These are phyloP conservation scores for Suillus subalutaceus DNA, from an alignment of 768 basidiomycete genomes.

Conservation along the genomic window DNA sequence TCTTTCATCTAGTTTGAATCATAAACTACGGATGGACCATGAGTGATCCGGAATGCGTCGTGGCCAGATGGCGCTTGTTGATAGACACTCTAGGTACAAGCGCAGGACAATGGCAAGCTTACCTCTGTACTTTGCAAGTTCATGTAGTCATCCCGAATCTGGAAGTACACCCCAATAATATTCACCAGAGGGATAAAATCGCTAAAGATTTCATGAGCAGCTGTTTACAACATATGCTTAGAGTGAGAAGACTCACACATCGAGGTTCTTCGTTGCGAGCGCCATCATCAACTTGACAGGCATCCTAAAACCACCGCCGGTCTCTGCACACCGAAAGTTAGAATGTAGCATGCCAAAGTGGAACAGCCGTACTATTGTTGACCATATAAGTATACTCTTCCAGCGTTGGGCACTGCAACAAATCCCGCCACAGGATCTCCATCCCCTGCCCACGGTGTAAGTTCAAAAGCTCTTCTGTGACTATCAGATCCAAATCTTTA, in stretches of 20 bases:
- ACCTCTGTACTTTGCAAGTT: slow-evolving; percentile 89
- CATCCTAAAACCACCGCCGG: slow-evolving; percentile 89
- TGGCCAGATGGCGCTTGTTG: slow-evolving; percentile 51
- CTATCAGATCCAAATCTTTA: slow-evolving; percentile 63
- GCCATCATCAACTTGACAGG: slow-evolving; percentile 98
- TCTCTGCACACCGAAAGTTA: slow-evolving; percentile 57
- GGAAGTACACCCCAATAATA: slow-evolving; percentile 92
- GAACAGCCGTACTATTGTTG: slow-evolving; percentile 70
- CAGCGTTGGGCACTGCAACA: slow-evolving; percentile 87
- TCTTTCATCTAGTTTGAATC: neutral
- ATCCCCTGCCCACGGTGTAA: slow-evolving; percentile 95
- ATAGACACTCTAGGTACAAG: neutral
- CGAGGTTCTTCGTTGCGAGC: slow-evolving; percentile 61
- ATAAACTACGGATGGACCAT: slow-evolving; percentile 32
- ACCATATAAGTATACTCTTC: slow-evolving; percentile 97
- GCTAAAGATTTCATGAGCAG: slow-evolving; percentile 38
- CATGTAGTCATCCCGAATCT: slow-evolving; percentile 97
- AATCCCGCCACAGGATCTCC: slow-evolving; percentile 94
- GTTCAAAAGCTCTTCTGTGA: slow-evolving; percentile 65
- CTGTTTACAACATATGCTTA: neutral
- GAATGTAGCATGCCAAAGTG: slow-evolving; percentile 25
- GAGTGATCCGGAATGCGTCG: slow-evolving; percentile 45
- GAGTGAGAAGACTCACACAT: slow-evolving; percentile 48
- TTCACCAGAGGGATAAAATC: slow-evolving; percentile 94
- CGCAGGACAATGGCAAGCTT: slow-evolving; percentile 13